Conservation (phyloP, 2,329 filamentous ascomycete species). For the Penicillium vulpinum region DNA sequence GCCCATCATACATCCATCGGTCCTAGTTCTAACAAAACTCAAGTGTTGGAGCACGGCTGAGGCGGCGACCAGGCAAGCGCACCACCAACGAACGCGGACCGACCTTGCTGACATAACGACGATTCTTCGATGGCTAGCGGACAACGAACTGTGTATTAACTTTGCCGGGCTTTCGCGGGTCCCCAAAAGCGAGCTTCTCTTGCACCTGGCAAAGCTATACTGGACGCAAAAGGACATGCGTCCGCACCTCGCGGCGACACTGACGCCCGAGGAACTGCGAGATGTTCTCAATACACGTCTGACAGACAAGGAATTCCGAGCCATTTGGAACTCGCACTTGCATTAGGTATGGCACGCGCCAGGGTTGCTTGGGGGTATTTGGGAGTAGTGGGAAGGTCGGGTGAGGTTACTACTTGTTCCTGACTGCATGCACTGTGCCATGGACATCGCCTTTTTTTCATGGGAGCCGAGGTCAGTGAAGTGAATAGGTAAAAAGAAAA, state of each 20-base stretch:
- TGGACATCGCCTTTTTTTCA: too few species aligned
- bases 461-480: background rate
- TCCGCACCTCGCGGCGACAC: background rate
- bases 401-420: too few species aligned
- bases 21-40: background rate
- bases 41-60: background rate
- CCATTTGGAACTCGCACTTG: background rate
- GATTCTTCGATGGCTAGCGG: background rate
- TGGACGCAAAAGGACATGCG: background rate
- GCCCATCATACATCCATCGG: background rate
- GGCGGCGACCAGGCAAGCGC: background rate
- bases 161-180: background rate
- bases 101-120: background rate
- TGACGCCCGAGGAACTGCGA: background rate
- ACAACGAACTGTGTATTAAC: background rate
- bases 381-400: too few species aligned
- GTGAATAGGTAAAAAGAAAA: background rate
- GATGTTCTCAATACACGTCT: background rate
- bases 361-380: too few species aligned
- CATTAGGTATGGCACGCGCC: too few species aligned
- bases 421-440: too few species aligned
- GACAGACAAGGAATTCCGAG: background rate
- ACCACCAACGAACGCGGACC: background rate
- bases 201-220: background rate
- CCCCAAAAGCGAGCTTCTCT: background rate